Evolutionary conservation across 2,329 filamentous ascomycete species (phyloP).

Genomic region (Cadophora sp.): DNA sequence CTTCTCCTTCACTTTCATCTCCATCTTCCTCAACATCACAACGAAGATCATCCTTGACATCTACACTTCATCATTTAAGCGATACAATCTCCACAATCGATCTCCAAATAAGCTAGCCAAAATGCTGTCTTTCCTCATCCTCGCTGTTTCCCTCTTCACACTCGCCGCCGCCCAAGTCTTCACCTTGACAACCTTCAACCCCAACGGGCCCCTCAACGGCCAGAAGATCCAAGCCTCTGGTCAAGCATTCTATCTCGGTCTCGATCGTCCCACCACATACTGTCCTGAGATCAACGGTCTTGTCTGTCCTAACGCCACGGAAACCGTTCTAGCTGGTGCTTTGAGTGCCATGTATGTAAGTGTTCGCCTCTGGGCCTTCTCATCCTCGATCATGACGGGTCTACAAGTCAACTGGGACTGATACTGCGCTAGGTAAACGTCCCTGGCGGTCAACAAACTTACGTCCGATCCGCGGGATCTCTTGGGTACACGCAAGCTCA

Average conservation of each 20-base stretch:
- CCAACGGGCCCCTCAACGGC: neutral
- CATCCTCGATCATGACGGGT: too few relatives aligned
- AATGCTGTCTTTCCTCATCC: neutral
- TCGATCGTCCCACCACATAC: conserved; percentile 5
- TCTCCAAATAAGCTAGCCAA: neutral
- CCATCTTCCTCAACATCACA: neutral
- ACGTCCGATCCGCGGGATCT: conserved; percentile 59
- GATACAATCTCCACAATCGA: too few relatives aligned
- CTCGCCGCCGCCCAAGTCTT: neutral
- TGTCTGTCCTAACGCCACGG: neutral
- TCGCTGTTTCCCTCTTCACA: neutral
- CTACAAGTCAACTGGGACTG: neutral
- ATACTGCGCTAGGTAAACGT: conserved; percentile 49
- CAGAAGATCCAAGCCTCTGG: conserved; percentile 13
- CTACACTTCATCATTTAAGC: too few relatives aligned
- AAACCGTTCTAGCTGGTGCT: neutral
- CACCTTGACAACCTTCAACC: conserved; percentile 9
- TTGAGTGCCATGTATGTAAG: conserved; percentile 1
- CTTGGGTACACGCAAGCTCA: conserved; percentile 59
- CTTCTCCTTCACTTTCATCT: neutral
- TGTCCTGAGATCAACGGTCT: neutral
- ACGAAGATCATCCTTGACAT: too few relatives aligned
- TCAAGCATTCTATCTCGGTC: conserved; percentile 16
- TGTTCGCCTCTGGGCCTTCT: neutral
- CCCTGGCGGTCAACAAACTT: conserved; percentile 68